A percentile compares a stretch with the other conserved stretches of the same genome.
These are phyloP conservation scores for Rhododendron molle DNA, from an alignment of 148 eudicot species.

Conservation along the genomic window DNA sequence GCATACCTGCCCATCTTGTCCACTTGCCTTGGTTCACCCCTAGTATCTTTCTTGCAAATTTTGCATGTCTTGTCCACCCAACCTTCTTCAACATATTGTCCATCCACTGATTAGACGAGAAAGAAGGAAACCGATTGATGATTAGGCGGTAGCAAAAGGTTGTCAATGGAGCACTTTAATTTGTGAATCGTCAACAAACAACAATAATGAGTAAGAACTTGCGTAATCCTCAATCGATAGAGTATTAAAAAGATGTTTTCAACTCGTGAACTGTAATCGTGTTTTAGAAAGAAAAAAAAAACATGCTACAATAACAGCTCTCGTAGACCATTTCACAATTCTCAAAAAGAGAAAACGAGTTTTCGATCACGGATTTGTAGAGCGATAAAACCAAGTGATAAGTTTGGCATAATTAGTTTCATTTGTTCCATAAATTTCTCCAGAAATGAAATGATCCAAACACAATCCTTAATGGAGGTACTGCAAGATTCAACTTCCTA, in stretches of 20 bases:
- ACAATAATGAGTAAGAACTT: background rate
- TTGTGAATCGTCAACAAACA: background rate
- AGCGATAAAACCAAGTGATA: background rate
- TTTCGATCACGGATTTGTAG: background rate
- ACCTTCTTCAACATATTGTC: conserved; percentile 93
- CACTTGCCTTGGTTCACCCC: conserved; percentile 71
- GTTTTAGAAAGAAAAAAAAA: background rate
- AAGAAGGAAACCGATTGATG: background rate
- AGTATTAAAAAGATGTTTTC: background rate
- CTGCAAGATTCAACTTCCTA: background rate
- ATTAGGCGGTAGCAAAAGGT: background rate
- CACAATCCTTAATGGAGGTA: background rate
- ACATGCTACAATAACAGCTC: background rate
- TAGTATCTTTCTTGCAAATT: conserved; percentile 96
- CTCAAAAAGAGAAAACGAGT: background rate
- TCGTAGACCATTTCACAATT: background rate
- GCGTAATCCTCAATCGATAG: background rate
- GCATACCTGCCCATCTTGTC: conserved; percentile 82
- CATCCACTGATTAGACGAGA: conserved; percentile 53
- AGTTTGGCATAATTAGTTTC: background rate
- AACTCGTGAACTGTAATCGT: background rate
- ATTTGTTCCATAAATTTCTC: background rate
- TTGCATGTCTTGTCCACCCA: conserved; percentile 98
- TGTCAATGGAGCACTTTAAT: background rate
- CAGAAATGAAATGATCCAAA: background rate